These are phyloP conservation scores for Dioszegia aurantiaca DNA, from an alignment of 768 basidiomycete species.

Conservation along the genomic window DNA sequence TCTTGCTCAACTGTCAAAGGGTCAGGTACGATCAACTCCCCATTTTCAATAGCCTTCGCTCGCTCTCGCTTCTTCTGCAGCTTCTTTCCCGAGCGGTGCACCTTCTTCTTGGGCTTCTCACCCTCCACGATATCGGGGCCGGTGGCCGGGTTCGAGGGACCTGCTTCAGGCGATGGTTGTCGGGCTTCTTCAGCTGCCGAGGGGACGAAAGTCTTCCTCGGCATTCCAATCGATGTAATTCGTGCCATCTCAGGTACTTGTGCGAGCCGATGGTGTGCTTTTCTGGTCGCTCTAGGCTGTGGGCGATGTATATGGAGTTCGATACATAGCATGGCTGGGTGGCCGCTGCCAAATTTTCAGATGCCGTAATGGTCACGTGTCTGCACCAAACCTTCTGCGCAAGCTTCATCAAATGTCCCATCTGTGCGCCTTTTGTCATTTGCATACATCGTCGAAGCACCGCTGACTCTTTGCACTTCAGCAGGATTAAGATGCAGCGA, in stretches of 20 bases:
- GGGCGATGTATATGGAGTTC: not conserved
- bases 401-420: too few species aligned
- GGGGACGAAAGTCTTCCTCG: conserved; percentile 35
- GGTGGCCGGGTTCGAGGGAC: conserved; percentile 23
- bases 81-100: conserved; percentile 48
- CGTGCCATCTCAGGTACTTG: conserved; percentile 38
- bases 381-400: too few species aligned
- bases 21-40: conserved; percentile 35
- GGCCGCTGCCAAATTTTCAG: too few species aligned
- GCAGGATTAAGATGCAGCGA: conserved; percentile 1
- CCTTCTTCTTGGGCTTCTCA: conserved; percentile 58
- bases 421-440: too few species aligned
- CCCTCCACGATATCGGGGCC: conserved; percentile 10
- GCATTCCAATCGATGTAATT: conserved; percentile 50
- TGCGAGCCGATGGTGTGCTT: too few species aligned
- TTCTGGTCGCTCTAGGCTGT: not conserved
- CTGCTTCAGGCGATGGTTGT: conserved; percentile 20
- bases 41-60: conserved; percentile 51
- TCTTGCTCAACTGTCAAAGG: conserved; percentile 10
- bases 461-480: not conserved
- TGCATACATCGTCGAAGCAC: too few species aligned
- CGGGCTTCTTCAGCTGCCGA: conserved; percentile 47
- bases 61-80: conserved; percentile 59
- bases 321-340: too few species aligned
- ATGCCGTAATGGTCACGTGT: too few species aligned